Conservation (phyloP, 2,329 filamentous ascomycete genomes). For the Xenosphaeropsis pyriputrescens region DNA sequence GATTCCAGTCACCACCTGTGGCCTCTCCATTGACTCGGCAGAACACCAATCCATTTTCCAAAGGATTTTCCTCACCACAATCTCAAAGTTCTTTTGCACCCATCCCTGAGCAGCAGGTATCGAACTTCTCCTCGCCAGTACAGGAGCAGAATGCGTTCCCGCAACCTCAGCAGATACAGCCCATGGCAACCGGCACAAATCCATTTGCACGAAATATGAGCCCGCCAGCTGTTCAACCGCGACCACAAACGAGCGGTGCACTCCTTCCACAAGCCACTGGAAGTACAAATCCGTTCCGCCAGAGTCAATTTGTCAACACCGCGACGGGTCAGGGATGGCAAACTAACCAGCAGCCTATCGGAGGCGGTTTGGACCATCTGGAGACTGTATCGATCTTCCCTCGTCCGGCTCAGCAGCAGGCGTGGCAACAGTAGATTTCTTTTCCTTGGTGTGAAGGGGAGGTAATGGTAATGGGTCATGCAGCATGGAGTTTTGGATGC, state of each 20-base stretch:
- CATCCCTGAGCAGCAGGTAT: slow-evolving; percentile 15
- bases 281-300: slow-evolving; percentile 87
- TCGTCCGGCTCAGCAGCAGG: slow-evolving; percentile 50
- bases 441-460: neutral
- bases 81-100: slow-evolving; percentile 16
- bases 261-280: slow-evolving; percentile 68
- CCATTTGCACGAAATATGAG: slow-evolving; percentile 45
- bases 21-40: slow-evolving; percentile 37
- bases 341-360: slow-evolving; percentile 59
- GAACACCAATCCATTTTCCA: slow-evolving; percentile 80
- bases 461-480: neutral
- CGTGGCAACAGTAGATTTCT: slow-evolving; percentile 32
- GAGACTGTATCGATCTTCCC: slow-evolving; percentile 78
- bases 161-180: slow-evolving; percentile 27
- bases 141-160: slow-evolving; percentile 13
- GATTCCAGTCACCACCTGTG: slow-evolving; percentile 25
- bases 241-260: slow-evolving; percentile 21
- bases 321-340: slow-evolving; percentile 84
- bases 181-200: slow-evolving; percentile 55
- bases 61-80: slow-evolving; percentile 27
- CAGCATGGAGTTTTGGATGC: neutral
- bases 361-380: slow-evolving; percentile 67
- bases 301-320: slow-evolving; percentile 81
- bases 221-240: slow-evolving; percentile 7
- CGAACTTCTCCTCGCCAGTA: too few species aligned